phyloP scores from a whole-genome alignment of 257 asterid genomes.

The Lithospermum erythrorhizon region DNA sequence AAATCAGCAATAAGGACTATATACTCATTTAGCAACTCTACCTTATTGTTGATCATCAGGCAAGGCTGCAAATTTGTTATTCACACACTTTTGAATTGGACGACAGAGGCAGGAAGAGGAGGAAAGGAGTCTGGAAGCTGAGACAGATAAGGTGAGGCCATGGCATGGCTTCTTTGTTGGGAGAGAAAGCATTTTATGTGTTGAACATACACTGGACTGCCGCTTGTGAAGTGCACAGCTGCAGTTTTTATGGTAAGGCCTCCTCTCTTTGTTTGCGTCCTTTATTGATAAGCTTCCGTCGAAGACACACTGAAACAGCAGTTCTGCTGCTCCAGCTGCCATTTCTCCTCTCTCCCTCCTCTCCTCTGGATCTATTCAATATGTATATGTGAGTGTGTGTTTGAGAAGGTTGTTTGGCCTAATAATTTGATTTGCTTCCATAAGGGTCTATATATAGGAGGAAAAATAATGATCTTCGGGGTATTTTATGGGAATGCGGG shows the following conservation, averaged over 20 bases:
- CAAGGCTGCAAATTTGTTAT: neutral
- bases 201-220: neutral
- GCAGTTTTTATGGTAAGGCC: conserved; percentile 26
- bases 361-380: neutral
- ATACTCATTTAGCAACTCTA: neutral
- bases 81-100: neutral
- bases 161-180: neutral
- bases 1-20: neutral
- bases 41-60: neutral
- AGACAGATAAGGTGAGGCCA: neutral
- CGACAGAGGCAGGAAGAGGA: neutral
- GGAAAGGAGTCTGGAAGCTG: neutral
- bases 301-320: conserved; percentile 10
- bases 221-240: conserved; percentile 23
- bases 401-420: neutral
- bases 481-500: neutral
- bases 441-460: neutral
- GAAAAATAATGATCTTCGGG: too few species aligned
- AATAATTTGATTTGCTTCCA: neutral
- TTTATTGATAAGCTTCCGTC: conserved; percentile 18
- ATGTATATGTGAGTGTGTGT: neutral
- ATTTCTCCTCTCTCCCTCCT: conserved; percentile 3
- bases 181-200: neutral
- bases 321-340: conserved; percentile 11
- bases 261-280: conserved; percentile 11